Conservation (phyloP, 345 rosid genomes). For the Bruguiera parviflora region DNA sequence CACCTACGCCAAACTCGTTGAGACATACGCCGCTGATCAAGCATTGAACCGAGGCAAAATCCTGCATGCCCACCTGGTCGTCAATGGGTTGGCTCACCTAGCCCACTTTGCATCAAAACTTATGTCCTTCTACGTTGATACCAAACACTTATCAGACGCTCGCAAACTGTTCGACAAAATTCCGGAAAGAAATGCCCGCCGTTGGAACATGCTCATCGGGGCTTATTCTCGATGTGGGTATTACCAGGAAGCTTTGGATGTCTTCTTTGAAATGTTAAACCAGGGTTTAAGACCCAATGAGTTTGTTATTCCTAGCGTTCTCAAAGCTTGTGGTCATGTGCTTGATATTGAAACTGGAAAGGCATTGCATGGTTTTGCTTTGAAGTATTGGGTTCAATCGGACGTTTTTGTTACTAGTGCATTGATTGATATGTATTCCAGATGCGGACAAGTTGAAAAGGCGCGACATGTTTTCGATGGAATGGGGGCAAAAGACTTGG, state of each 20-base stretch:
- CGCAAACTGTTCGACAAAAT: constrained; percentile 69
- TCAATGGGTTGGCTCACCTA: constrained; percentile 33
- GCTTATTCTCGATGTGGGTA: constrained; percentile 56
- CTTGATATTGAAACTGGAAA: constrained; percentile 44
- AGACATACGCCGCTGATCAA: constrained; percentile 35
- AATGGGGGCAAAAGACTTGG: constrained; percentile 54
- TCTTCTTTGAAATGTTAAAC: constrained; percentile 49
- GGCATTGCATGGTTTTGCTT: constrained; percentile 50
- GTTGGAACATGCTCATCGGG: constrained; percentile 54
- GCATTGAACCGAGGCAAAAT: constrained; percentile 34
- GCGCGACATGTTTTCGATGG: constrained; percentile 52
- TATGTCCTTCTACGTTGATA: constrained; percentile 41
- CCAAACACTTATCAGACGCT: constrained; percentile 41
- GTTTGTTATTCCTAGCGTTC: constrained; percentile 67
- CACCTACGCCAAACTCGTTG: constrained; percentile 36
- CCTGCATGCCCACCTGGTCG: constrained; percentile 57
- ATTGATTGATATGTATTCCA: constrained; percentile 80
- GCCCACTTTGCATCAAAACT: constrained; percentile 51
- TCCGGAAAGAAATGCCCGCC: constrained; percentile 38
- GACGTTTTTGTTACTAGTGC: constrained; percentile 60
- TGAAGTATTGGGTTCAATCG: constrained; percentile 42
- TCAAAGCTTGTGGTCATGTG: constrained; percentile 64
- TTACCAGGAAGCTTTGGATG: constrained; percentile 44
- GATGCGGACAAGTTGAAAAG: constrained; percentile 40
- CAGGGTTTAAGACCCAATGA: constrained; percentile 40